A percentile compares a stretch with the other conserved stretches of the same genome.
These are phyloP conservation scores for Lactuca sativa DNA, from an alignment of 129 eudicot species.

Conservation along the genomic window DNA sequence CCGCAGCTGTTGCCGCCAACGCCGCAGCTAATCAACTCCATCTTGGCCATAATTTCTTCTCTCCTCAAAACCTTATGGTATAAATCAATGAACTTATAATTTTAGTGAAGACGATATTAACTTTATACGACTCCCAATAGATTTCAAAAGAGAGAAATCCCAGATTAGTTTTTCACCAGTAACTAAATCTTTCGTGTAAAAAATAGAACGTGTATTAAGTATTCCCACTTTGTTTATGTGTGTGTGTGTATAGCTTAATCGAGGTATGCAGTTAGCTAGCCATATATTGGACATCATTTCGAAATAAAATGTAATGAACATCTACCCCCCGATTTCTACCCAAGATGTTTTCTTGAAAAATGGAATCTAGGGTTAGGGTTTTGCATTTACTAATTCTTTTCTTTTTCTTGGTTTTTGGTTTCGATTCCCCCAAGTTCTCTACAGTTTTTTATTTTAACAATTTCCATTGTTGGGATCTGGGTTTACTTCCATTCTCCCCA, in stretches of 20 bases:
- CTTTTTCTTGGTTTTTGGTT: background rate
- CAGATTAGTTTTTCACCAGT: constrained; percentile 7
- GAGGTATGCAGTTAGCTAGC: background rate
- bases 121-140: background rate
- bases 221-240: background rate
- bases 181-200: background rate
- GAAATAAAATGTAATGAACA: constrained; percentile 12
- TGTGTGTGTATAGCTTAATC: background rate
- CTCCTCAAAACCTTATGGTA: constrained; percentile 88
- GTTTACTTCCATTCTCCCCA: constrained; percentile 1
- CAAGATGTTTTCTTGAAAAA: constrained; percentile 13
- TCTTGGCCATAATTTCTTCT: constrained; percentile 64
- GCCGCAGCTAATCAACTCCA: constrained; percentile 62
- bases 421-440: background rate
- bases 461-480: constrained; percentile 7
- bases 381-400: constrained; percentile 13
- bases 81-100: background rate
- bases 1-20: constrained; percentile 4
- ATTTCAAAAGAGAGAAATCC: background rate
- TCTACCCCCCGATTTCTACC: constrained; percentile 16
- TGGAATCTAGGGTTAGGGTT: constrained; percentile 40
- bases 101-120: background rate
- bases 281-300: background rate
- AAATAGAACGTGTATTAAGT: background rate
- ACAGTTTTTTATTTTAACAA: background rate